phyloP scores from a whole-genome alignment of 1,284 basidiomycete genomes.

The Rhodofomes roseus region DNA sequence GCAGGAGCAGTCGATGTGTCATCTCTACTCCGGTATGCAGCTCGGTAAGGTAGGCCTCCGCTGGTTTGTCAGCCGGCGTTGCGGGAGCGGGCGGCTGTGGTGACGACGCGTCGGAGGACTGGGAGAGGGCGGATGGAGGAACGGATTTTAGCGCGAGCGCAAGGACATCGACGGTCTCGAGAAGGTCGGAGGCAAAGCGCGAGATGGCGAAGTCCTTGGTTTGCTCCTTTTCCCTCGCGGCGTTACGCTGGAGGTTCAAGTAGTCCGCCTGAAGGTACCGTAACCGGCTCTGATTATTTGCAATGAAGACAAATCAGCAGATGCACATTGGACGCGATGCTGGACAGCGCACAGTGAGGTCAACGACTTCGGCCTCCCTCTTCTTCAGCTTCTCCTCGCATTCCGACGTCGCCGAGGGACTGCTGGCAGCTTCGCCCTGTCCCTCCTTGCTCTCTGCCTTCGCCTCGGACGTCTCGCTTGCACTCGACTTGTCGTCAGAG shows the following conservation, averaged over 20 bases:
- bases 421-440: slow-evolving; percentile 20
- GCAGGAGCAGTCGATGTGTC: slow-evolving; percentile 86
- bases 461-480: slow-evolving; percentile 27
- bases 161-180: slow-evolving; percentile 92
- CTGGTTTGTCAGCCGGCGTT: slow-evolving; percentile 43
- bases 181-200: slow-evolving; percentile 86
- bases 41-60: slow-evolving; percentile 61
- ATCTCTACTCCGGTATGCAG: slow-evolving; percentile 87
- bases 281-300: slow-evolving; percentile 60
- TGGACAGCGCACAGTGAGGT: slow-evolving; percentile 62
- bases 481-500: slow-evolving; percentile 45
- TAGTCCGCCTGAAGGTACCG: slow-evolving; percentile 93
- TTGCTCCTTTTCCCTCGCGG: slow-evolving; percentile 87
- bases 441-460: slow-evolving; percentile 28
- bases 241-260: slow-evolving; percentile 90
- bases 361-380: slow-evolving; percentile 70
- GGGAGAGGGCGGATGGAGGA: slow-evolving; percentile 48
- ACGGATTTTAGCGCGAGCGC: slow-evolving; percentile 86
- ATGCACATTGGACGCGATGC: neutral
- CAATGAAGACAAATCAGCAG: slow-evolving; percentile 6
- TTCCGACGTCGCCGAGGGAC: slow-evolving; percentile 32
- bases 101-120: slow-evolving; percentile 26
- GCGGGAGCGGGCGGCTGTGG: slow-evolving; percentile 27
- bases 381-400: slow-evolving; percentile 52
- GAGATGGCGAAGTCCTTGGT: slow-evolving; percentile 93